Percentiles rank a stretch among this genome's conserved stretches.
Conservation (phyloP, 768 basidiomycete species). For the Albatrellus ellisii region DNA sequence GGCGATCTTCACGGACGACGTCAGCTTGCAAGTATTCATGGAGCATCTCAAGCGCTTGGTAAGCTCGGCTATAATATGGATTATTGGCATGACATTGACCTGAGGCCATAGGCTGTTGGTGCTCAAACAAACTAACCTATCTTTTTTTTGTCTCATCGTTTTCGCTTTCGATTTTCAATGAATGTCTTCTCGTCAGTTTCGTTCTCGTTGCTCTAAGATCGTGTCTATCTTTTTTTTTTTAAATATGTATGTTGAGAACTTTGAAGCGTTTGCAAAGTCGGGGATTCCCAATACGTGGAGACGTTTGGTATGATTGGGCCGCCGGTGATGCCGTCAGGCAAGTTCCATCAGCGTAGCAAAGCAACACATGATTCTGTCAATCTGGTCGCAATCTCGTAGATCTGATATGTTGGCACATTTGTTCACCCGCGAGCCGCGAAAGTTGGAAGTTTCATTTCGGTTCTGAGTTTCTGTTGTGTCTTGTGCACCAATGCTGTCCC, state of each 20-base stretch:
- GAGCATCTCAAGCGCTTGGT: slow-evolving; percentile 92
- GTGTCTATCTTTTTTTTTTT: slow-evolving; percentile 11
- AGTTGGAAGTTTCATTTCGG: too few relatives aligned
- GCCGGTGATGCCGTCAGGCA: slow-evolving; percentile 8
- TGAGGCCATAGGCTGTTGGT: slow-evolving; percentile 10
- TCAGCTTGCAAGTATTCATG: slow-evolving; percentile 96
- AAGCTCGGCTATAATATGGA: slow-evolving; percentile 17
- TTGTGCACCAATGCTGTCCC: too few relatives aligned
- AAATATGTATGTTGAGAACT: slow-evolving; percentile 8
- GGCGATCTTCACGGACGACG: slow-evolving; percentile 98
- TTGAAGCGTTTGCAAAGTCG: slow-evolving; percentile 3
- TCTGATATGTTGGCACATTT: too few relatives aligned
- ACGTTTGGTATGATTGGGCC: neutral
- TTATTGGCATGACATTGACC: neutral
- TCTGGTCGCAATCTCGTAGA: too few relatives aligned
- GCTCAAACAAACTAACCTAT: slow-evolving; percentile 13
- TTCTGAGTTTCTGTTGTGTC: too few relatives aligned
- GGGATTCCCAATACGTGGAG: slow-evolving; percentile 2
- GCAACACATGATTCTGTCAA: too few relatives aligned
- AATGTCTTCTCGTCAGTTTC: slow-evolving; percentile 3
- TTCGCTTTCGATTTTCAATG: neutral
- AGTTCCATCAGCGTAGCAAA: too few relatives aligned
- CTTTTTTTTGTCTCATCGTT: neutral
- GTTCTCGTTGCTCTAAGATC: slow-evolving; percentile 2
- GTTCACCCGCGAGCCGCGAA: too few relatives aligned